phyloP scores from a whole-genome alignment of 1,139 yeast genomes.

The Suhomyces coccinellae region DNA sequence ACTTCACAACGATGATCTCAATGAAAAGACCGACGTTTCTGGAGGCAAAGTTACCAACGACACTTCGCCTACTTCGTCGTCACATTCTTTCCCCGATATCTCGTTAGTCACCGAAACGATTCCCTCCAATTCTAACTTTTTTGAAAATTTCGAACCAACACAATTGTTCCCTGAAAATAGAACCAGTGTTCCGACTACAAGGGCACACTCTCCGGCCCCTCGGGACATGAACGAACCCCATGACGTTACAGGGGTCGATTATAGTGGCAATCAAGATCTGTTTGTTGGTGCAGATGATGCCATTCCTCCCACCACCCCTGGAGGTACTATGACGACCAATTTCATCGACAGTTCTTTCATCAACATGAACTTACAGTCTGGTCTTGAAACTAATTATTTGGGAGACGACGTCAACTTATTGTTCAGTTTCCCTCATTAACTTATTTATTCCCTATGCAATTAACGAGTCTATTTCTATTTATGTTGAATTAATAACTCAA shows the following conservation, averaged over 20 bases:
- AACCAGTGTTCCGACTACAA: constrained; percentile 38
- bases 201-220: constrained; percentile 36
- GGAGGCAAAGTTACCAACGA: constrained; percentile 21
- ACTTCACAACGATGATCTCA: constrained; percentile 7
- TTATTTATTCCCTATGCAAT: constrained; percentile 3
- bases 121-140: constrained; percentile 42
- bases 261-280: constrained; percentile 10
- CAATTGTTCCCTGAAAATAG: constrained; percentile 47
- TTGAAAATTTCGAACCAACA: constrained; percentile 51
- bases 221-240: constrained; percentile 8
- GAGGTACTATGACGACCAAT: constrained; percentile 39
- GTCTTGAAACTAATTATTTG: constrained; percentile 33
- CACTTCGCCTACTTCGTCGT: constrained; percentile 41
- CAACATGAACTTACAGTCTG: constrained; percentile 48
- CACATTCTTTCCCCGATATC: constrained; percentile 46
- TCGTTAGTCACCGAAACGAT: constrained; percentile 48
- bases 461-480: constrained; percentile 2
- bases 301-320: constrained; percentile 30
- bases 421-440: constrained; percentile 26
- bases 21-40: constrained; percentile 1
- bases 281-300: constrained; percentile 9
- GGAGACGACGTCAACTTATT: constrained; percentile 38
- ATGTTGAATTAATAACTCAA: background rate
- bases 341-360: constrained; percentile 46
- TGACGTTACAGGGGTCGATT: background rate